Base-by-base conservation (phyloP, 1,139 yeast genomes). In the Sugiyamaella castrensis region DNA sequence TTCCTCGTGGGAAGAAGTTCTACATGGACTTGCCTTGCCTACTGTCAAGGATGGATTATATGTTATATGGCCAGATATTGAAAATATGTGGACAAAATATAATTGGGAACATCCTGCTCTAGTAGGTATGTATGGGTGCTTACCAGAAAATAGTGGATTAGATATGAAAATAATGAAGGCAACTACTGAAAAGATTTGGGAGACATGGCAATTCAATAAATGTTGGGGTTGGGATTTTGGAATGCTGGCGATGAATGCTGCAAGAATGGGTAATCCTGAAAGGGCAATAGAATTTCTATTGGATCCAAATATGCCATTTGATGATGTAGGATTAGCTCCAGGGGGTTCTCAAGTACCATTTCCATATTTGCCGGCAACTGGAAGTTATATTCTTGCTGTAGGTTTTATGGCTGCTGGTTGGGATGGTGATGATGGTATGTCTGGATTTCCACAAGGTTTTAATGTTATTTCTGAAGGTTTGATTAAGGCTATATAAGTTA, bases 221-320 rank as follows among this genome's bases (percentile, higher is more conserved):
- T 48, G 51, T 30, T 48, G 51, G 51, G 51, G 51, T 36, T 48
- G 51, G 51, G 51, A 48, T 40, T 48, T 48, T 35, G 51, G 51
- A 27, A 48, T 48, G 51, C 24, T 44, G 10, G 51, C 51, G 12
- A 44, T 48, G 48, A 48, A 48, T 36, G 51, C 51, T 40, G 51
- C 51, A 19, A 39, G 51, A 40, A 30, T 42, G 5, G 51, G 51
- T 15, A 24, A 44, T 8, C 42, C 46, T n/a, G 44, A 48, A n/a
- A 40, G 34, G 11, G 51, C 51, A 1, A 37, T 48, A 26, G 45
- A 43, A 8, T 48, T 48, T 37, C 46, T 48, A 11, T 28, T 48
- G 16, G 43, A 43, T 35, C 41, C 48, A 2, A 48, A 44, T 30
- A 40, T 48, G 43, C 46, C 40, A n/a, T 48, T 48, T 40, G 51